A percentile compares a stretch with the other conserved stretches of the same genome.
Conservation (phyloP, 768 basidiomycete species). For the Filobasidium wieringae region DNA sequence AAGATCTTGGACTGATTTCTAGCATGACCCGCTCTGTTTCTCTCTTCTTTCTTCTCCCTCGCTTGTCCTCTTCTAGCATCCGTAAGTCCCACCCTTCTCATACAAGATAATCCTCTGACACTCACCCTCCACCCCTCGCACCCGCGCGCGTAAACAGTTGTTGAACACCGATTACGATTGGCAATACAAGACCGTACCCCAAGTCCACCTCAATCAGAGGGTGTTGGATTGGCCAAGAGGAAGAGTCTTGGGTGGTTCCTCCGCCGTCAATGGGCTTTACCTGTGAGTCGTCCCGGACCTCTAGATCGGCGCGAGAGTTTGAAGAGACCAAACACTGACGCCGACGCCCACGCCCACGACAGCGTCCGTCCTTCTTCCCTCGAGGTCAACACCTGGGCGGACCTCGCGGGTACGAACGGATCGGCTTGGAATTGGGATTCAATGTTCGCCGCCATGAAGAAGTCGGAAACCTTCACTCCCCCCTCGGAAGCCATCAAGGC, state of each 20-base stretch:
- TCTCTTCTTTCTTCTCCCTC: no score
- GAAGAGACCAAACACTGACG: constrained; percentile 22
- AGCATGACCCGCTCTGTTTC: no score
- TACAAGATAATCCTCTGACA: no score
- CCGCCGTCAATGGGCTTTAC: constrained; percentile 62
- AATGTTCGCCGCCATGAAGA: constrained; percentile 45
- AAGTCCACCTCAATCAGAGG: constrained; percentile 44
- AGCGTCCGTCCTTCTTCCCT: constrained; percentile 45
- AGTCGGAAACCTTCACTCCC: constrained; percentile 50
- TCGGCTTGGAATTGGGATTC: constrained; percentile 45
- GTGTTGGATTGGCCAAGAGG: constrained; percentile 50
- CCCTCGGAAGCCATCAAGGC: constrained; percentile 42
- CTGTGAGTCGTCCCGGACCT: constrained; percentile 23
- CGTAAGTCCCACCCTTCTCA: no score
- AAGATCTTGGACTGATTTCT: no score
- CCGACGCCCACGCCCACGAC: not conserved
- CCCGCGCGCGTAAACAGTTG: constrained; percentile 23
- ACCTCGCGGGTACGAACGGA: constrained; percentile 39
- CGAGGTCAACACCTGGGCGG: constrained; percentile 46
- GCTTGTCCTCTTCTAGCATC: no score
- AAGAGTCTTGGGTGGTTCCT: constrained; percentile 57
- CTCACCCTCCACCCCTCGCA: no score
- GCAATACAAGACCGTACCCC: constrained; percentile 47
- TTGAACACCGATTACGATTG: constrained; percentile 48
- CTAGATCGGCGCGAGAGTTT: constrained; percentile 16